phyloP scores from a whole-genome alignment of 345 rosid genomes.

The Litchi chinensis region DNA sequence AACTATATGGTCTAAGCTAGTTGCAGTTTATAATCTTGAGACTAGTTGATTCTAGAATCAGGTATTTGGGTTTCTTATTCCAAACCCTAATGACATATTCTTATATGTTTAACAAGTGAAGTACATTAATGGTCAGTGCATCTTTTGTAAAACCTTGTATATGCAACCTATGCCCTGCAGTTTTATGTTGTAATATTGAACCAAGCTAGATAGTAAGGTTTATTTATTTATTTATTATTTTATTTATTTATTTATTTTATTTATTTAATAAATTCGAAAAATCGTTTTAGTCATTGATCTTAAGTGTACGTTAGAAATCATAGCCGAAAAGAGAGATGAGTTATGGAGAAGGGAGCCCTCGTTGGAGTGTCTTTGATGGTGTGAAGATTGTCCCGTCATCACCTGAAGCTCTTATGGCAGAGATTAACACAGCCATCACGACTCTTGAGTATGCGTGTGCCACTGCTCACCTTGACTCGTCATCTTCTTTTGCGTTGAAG shows the following conservation, averaged over 20 bases:
- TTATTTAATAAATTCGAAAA: neutral
- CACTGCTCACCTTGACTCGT: slow-evolving; percentile 41
- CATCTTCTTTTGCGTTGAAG: slow-evolving; percentile 30
- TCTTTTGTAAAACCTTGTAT: no score
- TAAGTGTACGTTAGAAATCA: neutral
- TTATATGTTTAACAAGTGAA: neutral
- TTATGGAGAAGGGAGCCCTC: slow-evolving; percentile 35
- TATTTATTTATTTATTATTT: no score
- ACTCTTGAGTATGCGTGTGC: slow-evolving; percentile 58
- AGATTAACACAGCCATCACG: slow-evolving; percentile 53
- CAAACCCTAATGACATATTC: neutral
- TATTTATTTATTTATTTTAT: no score
- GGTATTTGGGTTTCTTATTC: neutral
- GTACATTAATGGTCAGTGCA: no score
- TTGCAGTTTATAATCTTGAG: neutral
- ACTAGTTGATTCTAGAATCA: neutral
- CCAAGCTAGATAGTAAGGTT: neutral
- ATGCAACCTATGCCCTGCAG: neutral
- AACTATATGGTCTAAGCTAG: neutral
- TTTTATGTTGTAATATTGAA: neutral
- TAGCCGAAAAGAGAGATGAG: slow-evolving; percentile 38
- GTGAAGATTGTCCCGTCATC: slow-evolving; percentile 47
- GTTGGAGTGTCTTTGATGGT: slow-evolving; percentile 54
- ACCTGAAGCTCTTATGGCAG: slow-evolving; percentile 67
- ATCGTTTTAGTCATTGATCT: neutral